A percentile compares a stretch with the other conserved stretches of the same genome.
phyloP scores from a whole-genome alignment of 148 eudicot species.

The Oxyria digyna region DNA sequence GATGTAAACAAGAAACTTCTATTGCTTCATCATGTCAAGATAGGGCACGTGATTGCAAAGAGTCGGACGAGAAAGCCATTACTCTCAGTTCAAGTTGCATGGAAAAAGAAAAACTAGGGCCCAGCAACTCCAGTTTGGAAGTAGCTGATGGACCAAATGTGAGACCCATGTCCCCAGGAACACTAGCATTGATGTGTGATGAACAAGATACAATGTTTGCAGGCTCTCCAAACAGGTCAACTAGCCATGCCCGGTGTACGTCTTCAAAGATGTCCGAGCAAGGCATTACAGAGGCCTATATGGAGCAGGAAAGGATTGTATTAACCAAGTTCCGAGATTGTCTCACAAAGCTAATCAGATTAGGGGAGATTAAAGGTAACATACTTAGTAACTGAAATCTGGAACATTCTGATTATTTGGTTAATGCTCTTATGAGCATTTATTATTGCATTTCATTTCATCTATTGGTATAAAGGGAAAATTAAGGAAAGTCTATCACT shows the following conservation, averaged over 20 bases:
- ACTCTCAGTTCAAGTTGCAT: conserved; percentile 23
- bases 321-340: conserved; percentile 81
- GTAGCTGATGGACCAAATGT: conserved; percentile 38
- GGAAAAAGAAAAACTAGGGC: conserved; percentile 32
- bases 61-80: conserved; percentile 19
- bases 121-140: conserved; percentile 41
- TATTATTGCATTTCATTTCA: not conserved
- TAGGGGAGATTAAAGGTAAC: conserved; percentile 80
- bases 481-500: not conserved
- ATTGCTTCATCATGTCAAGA: conserved; percentile 34
- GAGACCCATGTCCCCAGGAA: conserved; percentile 80
- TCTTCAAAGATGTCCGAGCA: conserved; percentile 40
- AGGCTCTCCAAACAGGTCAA: conserved; percentile 38
- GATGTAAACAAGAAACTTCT: conserved; percentile 32
- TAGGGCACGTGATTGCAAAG: conserved; percentile 27
- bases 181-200: conserved; percentile 72
- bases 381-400: not conserved
- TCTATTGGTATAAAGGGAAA: not conserved
- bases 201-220: conserved; percentile 60
- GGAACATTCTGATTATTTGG: not conserved
- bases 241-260: conserved; percentile 18
- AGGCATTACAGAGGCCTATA: conserved; percentile 46
- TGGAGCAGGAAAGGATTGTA: conserved; percentile 77
- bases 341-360: conserved; percentile 68
- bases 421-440: not conserved